phyloP scores from a whole-genome alignment of 768 basidiomycete species.

The Coprinellus micaceus region DNA sequence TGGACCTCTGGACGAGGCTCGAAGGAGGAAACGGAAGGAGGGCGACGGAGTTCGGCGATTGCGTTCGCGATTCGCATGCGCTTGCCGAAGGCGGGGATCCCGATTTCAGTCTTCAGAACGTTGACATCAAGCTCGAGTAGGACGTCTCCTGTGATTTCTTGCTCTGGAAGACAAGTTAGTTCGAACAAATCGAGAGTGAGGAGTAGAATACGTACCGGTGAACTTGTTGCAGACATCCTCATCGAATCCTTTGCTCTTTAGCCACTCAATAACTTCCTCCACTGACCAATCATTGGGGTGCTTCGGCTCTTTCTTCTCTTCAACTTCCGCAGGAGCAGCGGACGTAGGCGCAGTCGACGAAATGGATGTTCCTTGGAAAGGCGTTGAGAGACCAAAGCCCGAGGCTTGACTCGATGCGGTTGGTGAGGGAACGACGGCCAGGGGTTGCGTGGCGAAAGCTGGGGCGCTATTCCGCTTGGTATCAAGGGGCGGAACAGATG shows the following conservation, averaged over 20 bases:
- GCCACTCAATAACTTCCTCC: conserved; percentile 88
- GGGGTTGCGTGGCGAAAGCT: conserved; percentile 3
- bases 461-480: conserved; percentile 10
- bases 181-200: no score
- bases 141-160: conserved; percentile 98
- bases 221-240: conserved; percentile 81
- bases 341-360: conserved; percentile 5
- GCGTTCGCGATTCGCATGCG: conserved; percentile 91
- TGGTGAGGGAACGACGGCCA: conserved; percentile 4
- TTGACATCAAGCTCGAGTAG: conserved; percentile 90
- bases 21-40: conserved; percentile 58
- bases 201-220: conserved; percentile 49
- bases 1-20: conserved; percentile 30
- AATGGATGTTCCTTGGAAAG: conserved; percentile 4
- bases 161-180: conserved; percentile 50
- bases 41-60: conserved; percentile 80
- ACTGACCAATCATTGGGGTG: conserved; percentile 79
- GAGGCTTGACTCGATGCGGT: conserved; percentile 5
- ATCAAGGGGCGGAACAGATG: background rate
- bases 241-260: conserved; percentile 81
- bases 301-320: conserved; percentile 30
- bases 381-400: conserved; percentile 1
- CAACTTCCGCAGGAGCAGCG: conserved; percentile 9
- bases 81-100: conserved; percentile 91
- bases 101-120: conserved; percentile 89